Evolutionary conservation across 495 filamentous ascomycete genomes (phyloP), one percentile per base, ranked within the genome.

Genomic region (Rusavskia elegans): DNA sequence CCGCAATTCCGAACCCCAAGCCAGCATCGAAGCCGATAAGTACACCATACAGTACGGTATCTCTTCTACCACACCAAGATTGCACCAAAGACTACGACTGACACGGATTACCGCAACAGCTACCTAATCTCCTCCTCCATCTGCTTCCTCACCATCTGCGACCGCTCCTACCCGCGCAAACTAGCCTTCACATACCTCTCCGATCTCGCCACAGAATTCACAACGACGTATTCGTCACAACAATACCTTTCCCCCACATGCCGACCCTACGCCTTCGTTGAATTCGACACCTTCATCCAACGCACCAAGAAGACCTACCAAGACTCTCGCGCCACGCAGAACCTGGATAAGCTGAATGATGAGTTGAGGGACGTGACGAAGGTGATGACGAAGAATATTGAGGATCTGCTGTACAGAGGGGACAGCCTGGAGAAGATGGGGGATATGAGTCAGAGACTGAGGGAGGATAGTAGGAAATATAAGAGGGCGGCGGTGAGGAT

Each of bases 351-450:
- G 60, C 68, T 95, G 56, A 95, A 96, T 60, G 86, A 95, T 63
- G 92, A 99, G 73, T 77, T 99, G 41, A 81, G 88, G 60, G 92
- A 97, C 75, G 92, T 99, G 49, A 96, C 92, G 14, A 87, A 94
- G 67, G 89, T 97, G 57, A 99, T 99, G 92, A 97, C 92, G 32
- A 99, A 97, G 77, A 99, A 99, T 66, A 99, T 99, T 61, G 92
- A 99, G 71, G 92, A 99, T 65, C 67, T 99, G 63, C 66, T 99
- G 53, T 99, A 99, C 63, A 75, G 92, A 50, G 92, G 92, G 9
- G 92, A 97, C 63, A 92, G 83, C 61, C 68, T 99, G 55, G 93
- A 99, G 70, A 76, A 87, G 51, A 99, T 99, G 92, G 93, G 92
- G 27, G 92, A 97, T 68, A 78, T 97, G 68, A 92, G 85, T 46